Conservation (phyloP, 2,329 filamentous ascomycete genomes). For the Talaromyces sp. region DNA sequence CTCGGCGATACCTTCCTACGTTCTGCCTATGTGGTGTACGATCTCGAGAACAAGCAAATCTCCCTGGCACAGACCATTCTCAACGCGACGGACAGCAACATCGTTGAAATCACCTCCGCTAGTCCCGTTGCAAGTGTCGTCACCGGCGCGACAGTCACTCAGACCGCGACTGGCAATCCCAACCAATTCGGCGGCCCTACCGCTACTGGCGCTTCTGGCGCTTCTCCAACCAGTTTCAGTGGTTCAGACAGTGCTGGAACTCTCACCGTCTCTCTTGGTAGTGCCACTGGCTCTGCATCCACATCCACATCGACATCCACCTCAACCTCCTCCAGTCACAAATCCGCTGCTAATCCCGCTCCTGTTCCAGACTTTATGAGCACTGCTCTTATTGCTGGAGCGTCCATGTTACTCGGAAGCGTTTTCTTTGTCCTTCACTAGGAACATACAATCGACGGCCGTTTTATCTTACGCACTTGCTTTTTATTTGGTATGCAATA, state of each 20-base stretch:
- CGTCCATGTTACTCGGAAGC: constrained; percentile 7
- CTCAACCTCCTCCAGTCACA: too few relatives aligned
- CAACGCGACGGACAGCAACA: constrained; percentile 33
- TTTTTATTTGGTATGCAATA: background rate
- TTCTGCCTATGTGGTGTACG: constrained; percentile 68
- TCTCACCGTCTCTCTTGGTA: background rate
- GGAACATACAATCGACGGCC: background rate
- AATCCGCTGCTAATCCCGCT: background rate
- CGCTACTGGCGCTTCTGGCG: background rate
- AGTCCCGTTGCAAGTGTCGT: constrained; percentile 10
- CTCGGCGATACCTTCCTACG: constrained; percentile 70
- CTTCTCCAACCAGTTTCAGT: background rate
- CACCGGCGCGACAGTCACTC: constrained; percentile 21
- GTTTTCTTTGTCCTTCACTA: constrained; percentile 10
- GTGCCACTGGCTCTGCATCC: background rate
- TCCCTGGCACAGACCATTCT: constrained; percentile 62
- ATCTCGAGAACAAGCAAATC: constrained; percentile 63
- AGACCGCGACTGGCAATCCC: constrained; percentile 22
- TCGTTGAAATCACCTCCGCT: constrained; percentile 13
- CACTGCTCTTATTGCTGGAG: constrained; percentile 2
- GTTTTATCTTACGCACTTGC: too few relatives aligned
- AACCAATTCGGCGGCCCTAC: background rate
- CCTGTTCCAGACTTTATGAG: constrained; percentile 6
- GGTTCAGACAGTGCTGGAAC: background rate
- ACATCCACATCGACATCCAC: background rate